Evolutionary conservation across 108 stramenopile genomes (phyloP).

Genomic region (Schizochytrium sp.): DNA sequence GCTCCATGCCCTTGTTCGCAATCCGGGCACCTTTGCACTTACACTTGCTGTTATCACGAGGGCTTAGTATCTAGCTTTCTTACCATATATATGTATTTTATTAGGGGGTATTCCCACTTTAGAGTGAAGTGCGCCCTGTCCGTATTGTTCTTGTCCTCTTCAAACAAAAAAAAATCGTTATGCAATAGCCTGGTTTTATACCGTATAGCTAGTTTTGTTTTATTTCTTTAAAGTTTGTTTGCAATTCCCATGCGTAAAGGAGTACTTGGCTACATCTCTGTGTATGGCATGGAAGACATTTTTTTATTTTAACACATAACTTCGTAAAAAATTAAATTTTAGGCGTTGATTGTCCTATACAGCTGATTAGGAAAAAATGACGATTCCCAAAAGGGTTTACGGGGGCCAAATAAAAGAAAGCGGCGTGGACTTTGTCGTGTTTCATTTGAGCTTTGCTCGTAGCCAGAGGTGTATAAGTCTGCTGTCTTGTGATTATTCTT

Average conservation of each 20-base stretch:
- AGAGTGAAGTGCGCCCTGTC: too few species aligned
- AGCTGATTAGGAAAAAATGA: background rate
- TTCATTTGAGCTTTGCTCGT: background rate
- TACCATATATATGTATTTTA: background rate
- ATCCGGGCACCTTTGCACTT: slow-evolving; percentile 1
- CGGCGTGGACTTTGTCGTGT: background rate
- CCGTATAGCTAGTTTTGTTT: background rate
- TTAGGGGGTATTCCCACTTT: too few species aligned
- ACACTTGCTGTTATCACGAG: background rate
- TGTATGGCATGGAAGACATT: background rate
- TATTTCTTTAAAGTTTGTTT: background rate
- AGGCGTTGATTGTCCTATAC: background rate
- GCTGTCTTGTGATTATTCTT: background rate
- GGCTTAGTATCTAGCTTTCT: background rate
- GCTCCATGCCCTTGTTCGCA: background rate
- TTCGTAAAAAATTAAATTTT: background rate
- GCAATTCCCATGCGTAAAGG: background rate
- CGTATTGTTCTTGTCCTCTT: too few species aligned
- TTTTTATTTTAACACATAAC: background rate
- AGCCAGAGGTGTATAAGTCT: background rate
- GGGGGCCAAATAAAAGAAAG: slow-evolving; percentile 6
- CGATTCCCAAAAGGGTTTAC: background rate
- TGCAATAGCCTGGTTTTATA: too few species aligned
- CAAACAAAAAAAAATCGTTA: too few species aligned
- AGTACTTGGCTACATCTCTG: background rate